Evolutionary conservation across 352 stramenopile genomes (phyloP).

Genomic region (Plasmopara viticola): DNA sequence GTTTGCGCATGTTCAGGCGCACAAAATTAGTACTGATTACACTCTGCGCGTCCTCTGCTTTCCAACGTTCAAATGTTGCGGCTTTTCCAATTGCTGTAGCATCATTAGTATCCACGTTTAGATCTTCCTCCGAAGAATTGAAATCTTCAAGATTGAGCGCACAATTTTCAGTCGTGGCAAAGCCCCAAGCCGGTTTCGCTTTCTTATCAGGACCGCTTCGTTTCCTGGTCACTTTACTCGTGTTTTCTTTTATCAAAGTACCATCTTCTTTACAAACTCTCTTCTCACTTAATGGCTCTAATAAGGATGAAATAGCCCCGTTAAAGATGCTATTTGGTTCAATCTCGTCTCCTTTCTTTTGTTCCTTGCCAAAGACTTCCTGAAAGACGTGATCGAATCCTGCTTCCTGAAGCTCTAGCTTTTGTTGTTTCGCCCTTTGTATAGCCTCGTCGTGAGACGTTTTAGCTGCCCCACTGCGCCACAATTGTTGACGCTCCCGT

Average conservation of each 20-base stretch:
- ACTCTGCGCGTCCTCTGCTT: slow-evolving; percentile 43
- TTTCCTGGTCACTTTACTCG: slow-evolving; percentile 7
- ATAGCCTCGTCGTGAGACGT: slow-evolving; percentile 14
- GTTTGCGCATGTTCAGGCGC: slow-evolving; percentile 71
- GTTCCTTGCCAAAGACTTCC: slow-evolving; percentile 34
- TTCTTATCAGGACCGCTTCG: slow-evolving; percentile 6
- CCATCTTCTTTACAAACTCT: slow-evolving; percentile 2
- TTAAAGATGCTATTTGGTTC: slow-evolving; percentile 12
- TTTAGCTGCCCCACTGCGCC: slow-evolving; percentile 17
- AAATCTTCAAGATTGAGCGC: slow-evolving; percentile 38
- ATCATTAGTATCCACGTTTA: neutral
- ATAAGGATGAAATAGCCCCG: neutral
- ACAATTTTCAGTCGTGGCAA: slow-evolving; percentile 24
- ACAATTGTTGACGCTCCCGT: slow-evolving; percentile 26
- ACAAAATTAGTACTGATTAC: slow-evolving; percentile 76
- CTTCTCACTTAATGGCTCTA: neutral
- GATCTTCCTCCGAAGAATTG: slow-evolving; percentile 12
- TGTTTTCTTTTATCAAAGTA: neutral
- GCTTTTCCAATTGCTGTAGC: slow-evolving; percentile 8
- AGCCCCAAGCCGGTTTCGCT: slow-evolving; percentile 26
- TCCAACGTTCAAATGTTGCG: slow-evolving; percentile 49
- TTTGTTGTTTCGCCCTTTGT: slow-evolving; percentile 19
- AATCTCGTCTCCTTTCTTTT: slow-evolving; percentile 22
- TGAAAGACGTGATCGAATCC: slow-evolving; percentile 51
- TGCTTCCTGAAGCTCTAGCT: slow-evolving; percentile 30